phyloP scores from a whole-genome alignment of 163 green algal genomes.

The Prototheca cutis region DNA sequence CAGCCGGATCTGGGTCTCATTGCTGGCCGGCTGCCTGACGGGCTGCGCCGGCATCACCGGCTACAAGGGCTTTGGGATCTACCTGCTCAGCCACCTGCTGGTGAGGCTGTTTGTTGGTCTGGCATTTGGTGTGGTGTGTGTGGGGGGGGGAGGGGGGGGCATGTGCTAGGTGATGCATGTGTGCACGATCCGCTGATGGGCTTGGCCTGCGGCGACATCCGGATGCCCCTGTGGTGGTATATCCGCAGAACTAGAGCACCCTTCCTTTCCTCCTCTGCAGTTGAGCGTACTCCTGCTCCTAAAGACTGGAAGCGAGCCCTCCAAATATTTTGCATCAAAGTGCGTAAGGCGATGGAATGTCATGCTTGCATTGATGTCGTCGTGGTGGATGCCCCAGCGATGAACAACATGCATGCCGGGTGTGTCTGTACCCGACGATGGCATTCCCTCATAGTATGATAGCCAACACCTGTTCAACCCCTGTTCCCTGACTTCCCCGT shows the following conservation, averaged over 20 bases:
- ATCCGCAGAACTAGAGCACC: too few species aligned
- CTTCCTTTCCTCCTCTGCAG: not conserved
- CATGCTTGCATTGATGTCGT: too few species aligned
- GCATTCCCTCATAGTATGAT: too few species aligned
- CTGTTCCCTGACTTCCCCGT: too few species aligned
- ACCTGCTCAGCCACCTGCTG: slow-evolving; percentile 24
- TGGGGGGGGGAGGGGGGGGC: not conserved
- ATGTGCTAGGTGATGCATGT: not conserved
- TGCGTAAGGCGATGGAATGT: too few species aligned
- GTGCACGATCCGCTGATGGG: not conserved
- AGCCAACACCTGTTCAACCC: too few species aligned
- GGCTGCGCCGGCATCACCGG: slow-evolving; percentile 41
- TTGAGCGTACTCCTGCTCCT: slow-evolving; percentile 5
- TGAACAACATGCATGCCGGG: too few species aligned
- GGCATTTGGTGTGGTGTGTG: too few species aligned
- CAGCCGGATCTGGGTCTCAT: slow-evolving; percentile 41
- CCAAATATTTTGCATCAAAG: slow-evolving; percentile 3
- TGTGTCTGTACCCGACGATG: too few species aligned
- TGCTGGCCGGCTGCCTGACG: slow-evolving; percentile 30
- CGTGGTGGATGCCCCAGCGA: too few species aligned
- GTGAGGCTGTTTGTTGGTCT: slow-evolving; percentile 6
- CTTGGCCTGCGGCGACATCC: too few species aligned
- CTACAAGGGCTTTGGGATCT: slow-evolving; percentile 38
- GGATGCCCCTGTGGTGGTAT: too few species aligned
- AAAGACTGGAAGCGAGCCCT: slow-evolving; percentile 4